phyloP scores from a whole-genome alignment of 768 basidiomycete species.

The Coprinellus aureogranulatus region DNA sequence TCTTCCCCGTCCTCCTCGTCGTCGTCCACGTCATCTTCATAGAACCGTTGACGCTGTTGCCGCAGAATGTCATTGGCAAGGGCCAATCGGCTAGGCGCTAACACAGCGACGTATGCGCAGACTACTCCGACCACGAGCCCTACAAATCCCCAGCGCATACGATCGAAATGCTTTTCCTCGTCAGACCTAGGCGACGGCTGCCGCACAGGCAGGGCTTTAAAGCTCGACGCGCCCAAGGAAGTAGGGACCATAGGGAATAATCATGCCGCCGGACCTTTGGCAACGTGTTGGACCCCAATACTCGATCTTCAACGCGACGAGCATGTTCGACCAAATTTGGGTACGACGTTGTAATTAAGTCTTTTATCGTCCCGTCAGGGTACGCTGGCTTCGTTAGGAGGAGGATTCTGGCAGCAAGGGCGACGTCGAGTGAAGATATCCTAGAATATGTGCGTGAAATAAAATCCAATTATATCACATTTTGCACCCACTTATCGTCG shows the following conservation, averaged over 20 bases:
- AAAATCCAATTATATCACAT: background rate
- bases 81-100: slow-evolving; percentile 11
- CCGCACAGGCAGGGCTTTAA: slow-evolving; percentile 14
- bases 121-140: slow-evolving; percentile 44
- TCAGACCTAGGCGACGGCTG: slow-evolving; percentile 22
- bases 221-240: slow-evolving; percentile 26
- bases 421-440: slow-evolving; percentile 59
- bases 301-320: slow-evolving; percentile 40
- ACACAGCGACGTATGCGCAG: slow-evolving; percentile 34
- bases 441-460: slow-evolving; percentile 23
- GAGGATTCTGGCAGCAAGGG: slow-evolving; percentile 67
- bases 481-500: slow-evolving; percentile 40
- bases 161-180: slow-evolving; percentile 46
- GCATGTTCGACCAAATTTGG: slow-evolving; percentile 60
- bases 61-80: no score
- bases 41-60: slow-evolving; percentile 7
- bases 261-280: slow-evolving; percentile 11
- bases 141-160: slow-evolving; percentile 55
- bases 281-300: slow-evolving; percentile 21
- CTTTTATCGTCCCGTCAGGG: slow-evolving; percentile 57
- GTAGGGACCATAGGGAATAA: slow-evolving; percentile 19
- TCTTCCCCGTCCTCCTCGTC: slow-evolving; percentile 7
- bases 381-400: slow-evolving; percentile 58
- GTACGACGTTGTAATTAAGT: slow-evolving; percentile 54
- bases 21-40: slow-evolving; percentile 7